These are phyloP conservation scores for Hymenoscyphus salicellus DNA, from an alignment of 2,329 filamentous ascomycete species.

Conservation along the genomic window DNA sequence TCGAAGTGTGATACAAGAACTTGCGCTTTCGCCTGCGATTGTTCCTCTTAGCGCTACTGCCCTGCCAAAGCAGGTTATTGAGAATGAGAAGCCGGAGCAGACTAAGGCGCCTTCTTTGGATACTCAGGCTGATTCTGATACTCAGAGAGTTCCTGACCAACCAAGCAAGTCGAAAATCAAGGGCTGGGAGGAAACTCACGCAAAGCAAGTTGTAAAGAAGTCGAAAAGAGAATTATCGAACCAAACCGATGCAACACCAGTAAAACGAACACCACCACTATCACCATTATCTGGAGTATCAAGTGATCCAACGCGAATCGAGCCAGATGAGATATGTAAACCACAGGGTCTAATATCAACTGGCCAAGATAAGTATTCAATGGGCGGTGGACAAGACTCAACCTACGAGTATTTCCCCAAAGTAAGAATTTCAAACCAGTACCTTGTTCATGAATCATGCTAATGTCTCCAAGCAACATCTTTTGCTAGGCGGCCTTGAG, in stretches of 20 bases:
- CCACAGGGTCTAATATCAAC: conserved; percentile 56
- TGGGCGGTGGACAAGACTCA: conserved; percentile 67
- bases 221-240: not conserved
- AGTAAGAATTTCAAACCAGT: conserved; percentile 38
- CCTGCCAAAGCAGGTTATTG: conserved; percentile 19
- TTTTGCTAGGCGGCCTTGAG: conserved; percentile 72
- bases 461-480: conserved; percentile 52
- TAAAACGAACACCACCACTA: not conserved
- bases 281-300: conserved; percentile 10
- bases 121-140: conserved; percentile 8
- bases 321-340: conserved; percentile 46
- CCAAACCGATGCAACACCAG: not conserved
- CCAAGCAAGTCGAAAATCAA: conserved; percentile 27
- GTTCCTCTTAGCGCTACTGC: conserved; percentile 4
- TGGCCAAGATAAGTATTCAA: conserved; percentile 49
- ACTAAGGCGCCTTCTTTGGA: conserved; percentile 5
- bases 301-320: conserved; percentile 20
- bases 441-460: conserved; percentile 5
- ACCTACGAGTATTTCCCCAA: conserved; percentile 70
- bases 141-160: conserved; percentile 33
- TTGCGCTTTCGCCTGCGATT: conserved; percentile 7
- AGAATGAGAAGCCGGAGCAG: conserved; percentile 27
- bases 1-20: conserved; percentile 23
- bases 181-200: conserved; percentile 25
- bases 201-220: not conserved